Conservation (phyloP, 768 basidiomycete genomes). For the Trichaptum fuscoviolaceum region DNA sequence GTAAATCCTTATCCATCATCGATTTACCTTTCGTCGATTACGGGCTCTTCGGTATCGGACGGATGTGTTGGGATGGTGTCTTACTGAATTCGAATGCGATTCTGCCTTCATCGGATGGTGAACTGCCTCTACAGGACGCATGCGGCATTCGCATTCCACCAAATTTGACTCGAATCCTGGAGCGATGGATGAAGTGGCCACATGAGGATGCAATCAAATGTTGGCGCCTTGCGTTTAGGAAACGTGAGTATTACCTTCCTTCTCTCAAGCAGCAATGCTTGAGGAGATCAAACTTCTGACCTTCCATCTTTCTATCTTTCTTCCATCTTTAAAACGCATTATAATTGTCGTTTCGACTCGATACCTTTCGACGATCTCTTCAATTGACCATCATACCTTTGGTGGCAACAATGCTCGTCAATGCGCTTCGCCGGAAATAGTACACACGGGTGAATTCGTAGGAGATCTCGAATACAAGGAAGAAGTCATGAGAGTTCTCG, state of each 20-base stretch:
- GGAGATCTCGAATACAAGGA: constrained; percentile 43
- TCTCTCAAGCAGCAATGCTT: not conserved
- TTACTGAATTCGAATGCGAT: too few species aligned
- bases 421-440: constrained; percentile 20
- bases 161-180: constrained; percentile 51
- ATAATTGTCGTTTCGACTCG: not conserved
- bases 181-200: constrained; percentile 50
- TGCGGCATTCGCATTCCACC: constrained; percentile 48
- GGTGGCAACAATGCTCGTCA: not conserved
- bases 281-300: not conserved
- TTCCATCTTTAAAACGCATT: too few species aligned
- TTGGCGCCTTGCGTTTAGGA: constrained; percentile 30
- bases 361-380: not conserved
- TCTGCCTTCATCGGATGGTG: too few species aligned
- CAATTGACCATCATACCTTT: not conserved
- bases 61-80: too few species aligned
- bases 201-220: constrained; percentile 34
- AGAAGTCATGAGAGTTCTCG: constrained; percentile 41
- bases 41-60: not conserved
- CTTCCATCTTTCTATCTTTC: not conserved
- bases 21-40: not conserved
- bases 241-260: constrained; percentile 25
- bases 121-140: constrained; percentile 21
- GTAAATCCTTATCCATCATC: not conserved
- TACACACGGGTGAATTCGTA: constrained; percentile 38